phyloP scores from a whole-genome alignment of 495 filamentous ascomycete genomes.

The Aspergillus nidulans region DNA sequence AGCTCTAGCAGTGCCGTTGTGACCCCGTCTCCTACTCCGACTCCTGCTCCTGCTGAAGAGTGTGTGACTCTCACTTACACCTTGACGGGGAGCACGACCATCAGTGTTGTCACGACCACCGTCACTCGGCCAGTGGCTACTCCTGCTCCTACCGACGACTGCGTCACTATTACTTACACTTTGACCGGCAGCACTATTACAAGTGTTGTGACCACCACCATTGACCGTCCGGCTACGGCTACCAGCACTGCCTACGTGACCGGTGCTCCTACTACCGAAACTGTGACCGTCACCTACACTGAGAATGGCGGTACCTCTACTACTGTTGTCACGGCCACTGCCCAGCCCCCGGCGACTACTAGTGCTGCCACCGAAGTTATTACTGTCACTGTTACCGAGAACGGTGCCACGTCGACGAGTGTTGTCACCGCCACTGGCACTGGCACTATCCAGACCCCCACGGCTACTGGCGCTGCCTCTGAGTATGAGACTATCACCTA shows the following conservation, averaged over 20 bases:
- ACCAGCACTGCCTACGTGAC: conserved; percentile 2
- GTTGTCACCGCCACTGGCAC: neutral
- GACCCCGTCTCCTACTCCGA: neutral
- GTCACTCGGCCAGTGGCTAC: too few relatives aligned
- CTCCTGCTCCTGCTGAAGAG: too few relatives aligned
- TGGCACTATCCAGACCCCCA: neutral
- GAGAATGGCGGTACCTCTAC: neutral
- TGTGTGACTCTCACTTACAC: too few relatives aligned
- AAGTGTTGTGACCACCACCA: conserved; percentile 5
- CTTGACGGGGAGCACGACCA: too few relatives aligned
- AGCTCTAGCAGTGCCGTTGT: neutral
- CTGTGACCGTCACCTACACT: conserved; percentile 13
- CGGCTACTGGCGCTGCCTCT: neutral
- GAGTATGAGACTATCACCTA: conserved; percentile 56
- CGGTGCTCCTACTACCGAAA: neutral
- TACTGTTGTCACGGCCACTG: neutral
- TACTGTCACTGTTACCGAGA: conserved; percentile 11
- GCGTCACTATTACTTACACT: neutral
- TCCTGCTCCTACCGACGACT: too few relatives aligned
- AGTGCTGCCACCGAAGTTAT: neutral
- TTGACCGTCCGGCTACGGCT: conserved; percentile 10
- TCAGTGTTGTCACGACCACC: too few relatives aligned
- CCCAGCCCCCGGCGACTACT: neutral
- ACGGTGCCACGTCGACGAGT: neutral
- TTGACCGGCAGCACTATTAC: neutral